These are phyloP conservation scores for Rhipidocladum racemiflorum DNA, from an alignment of 176 grass and related monocot species.

Conservation along the genomic window DNA sequence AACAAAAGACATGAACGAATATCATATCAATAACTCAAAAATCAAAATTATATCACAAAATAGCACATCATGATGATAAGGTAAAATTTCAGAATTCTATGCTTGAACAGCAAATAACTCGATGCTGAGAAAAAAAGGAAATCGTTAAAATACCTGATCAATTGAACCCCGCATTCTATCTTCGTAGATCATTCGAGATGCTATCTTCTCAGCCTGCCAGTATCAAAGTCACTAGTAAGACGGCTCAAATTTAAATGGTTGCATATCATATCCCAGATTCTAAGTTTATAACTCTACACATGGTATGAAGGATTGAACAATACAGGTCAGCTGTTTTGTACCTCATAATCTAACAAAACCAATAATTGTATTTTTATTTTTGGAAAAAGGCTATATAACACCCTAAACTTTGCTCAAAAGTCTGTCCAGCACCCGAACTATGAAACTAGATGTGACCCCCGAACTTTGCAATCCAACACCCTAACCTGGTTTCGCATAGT, in stretches of 20 bases:
- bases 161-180: constrained; percentile 97
- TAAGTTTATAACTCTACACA: neutral
- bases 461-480: too few relatives aligned
- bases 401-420: too few relatives aligned
- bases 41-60: neutral
- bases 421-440: too few relatives aligned
- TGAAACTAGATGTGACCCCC: too few relatives aligned
- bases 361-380: neutral
- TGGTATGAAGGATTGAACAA: neutral
- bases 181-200: constrained; percentile 92
- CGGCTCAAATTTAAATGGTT: neutral
- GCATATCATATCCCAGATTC: neutral
- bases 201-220: constrained; percentile 93
- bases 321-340: neutral
- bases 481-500: too few relatives aligned
- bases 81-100: neutral
- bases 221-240: neutral
- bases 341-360: neutral
- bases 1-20: neutral
- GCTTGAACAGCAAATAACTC: neutral
- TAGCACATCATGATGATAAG: neutral
- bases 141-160: constrained; percentile 60
- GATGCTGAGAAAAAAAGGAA: neutral
- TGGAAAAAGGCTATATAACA: too few relatives aligned
- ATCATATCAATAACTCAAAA: neutral